phyloP scores from a whole-genome alignment of 1,139 yeast genomes.

The Nakaseomyces nivariensis region DNA sequence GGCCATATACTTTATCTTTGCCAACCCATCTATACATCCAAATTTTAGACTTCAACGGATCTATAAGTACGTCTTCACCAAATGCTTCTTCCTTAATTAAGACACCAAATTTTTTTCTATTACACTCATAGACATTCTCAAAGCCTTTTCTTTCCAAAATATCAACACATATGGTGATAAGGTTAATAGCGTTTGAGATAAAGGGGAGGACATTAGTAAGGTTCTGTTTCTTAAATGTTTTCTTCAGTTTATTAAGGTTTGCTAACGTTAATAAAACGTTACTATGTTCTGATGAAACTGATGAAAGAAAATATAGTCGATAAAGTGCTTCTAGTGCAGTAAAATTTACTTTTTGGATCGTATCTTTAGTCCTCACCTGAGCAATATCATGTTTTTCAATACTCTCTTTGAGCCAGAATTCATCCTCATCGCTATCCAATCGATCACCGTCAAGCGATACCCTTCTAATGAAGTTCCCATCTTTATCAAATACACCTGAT shows the following conservation, averaged over 20 bases:
- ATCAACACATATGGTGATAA: constrained; percentile 15
- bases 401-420: constrained; percentile 19
- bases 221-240: not conserved
- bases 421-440: constrained; percentile 14
- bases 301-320: constrained; percentile 8
- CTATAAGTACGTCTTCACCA: constrained; percentile 5
- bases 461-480: constrained; percentile 17
- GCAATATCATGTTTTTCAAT: constrained; percentile 4
- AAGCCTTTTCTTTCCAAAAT: constrained; percentile 21
- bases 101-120: constrained; percentile 8
- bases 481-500: constrained; percentile 18
- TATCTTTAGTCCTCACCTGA: not conserved
- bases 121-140: constrained; percentile 15
- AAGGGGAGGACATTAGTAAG: constrained; percentile 1
- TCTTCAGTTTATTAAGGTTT: constrained; percentile 15
- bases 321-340: constrained; percentile 10
- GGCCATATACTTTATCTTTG: constrained; percentile 11
- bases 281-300: not conserved
- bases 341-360: not conserved
- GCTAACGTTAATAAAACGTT: constrained; percentile 16
- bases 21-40: constrained; percentile 26
- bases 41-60: constrained; percentile 14
- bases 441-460: not conserved
- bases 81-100: constrained; percentile 20
- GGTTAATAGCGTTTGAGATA: constrained; percentile 14